These are phyloP conservation scores for Tolypocladium cylindrosporum DNA, from an alignment of 2,329 filamentous ascomycete genomes.

Conservation along the genomic window DNA sequence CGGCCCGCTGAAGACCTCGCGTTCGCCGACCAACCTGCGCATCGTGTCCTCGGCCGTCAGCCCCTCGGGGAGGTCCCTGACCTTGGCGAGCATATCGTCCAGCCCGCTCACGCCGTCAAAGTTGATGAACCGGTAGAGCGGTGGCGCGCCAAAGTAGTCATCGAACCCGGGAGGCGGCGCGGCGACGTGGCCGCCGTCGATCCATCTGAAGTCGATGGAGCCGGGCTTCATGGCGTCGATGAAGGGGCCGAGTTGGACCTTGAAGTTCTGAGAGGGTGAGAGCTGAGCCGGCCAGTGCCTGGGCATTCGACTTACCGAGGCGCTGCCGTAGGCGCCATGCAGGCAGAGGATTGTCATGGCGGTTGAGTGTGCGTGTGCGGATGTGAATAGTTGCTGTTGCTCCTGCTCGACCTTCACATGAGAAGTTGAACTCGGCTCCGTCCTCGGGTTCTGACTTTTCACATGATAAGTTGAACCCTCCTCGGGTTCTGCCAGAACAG, in stretches of 20 bases:
- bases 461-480: no score
- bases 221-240: conserved; percentile 8
- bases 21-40: conserved; percentile 33
- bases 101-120: conserved; percentile 30
- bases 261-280: conserved; percentile 35
- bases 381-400: neutral
- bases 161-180: conserved; percentile 43
- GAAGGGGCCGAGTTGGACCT: conserved; percentile 37
- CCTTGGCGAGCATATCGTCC: conserved; percentile 37
- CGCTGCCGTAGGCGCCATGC: conserved; percentile 47
- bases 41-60: conserved; percentile 46
- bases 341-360: conserved; percentile 48
- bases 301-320: conserved; percentile 29
- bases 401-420: neutral
- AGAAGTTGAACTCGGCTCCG: neutral
- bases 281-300: neutral
- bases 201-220: conserved; percentile 33
- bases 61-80: conserved; percentile 43
- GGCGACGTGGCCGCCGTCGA: conserved; percentile 39
- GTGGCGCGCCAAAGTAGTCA: conserved; percentile 45
- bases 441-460: neutral
- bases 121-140: conserved; percentile 45
- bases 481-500: no score
- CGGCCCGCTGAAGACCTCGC: conserved; percentile 6
- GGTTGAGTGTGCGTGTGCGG: neutral